These are phyloP conservation scores for Coffea eugenioides DNA, from an alignment of 257 asterid species.

Conservation along the genomic window DNA sequence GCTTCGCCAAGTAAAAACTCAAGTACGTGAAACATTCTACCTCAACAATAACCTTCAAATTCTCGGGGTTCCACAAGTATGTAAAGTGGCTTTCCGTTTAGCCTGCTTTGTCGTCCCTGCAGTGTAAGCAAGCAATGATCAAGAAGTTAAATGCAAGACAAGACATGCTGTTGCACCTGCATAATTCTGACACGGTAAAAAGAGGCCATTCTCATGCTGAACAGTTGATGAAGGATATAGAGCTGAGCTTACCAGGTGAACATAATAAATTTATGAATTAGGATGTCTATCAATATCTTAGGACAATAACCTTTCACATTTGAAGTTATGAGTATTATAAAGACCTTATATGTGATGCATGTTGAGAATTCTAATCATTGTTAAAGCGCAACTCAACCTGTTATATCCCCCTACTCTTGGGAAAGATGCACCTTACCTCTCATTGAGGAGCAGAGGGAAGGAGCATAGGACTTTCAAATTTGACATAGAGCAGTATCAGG, in stretches of 20 bases:
- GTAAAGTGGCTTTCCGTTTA: constrained; percentile 72
- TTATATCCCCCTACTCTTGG: background rate
- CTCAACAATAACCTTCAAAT: constrained; percentile 28
- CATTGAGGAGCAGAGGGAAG: background rate
- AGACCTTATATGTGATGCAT: background rate
- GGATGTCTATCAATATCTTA: background rate
- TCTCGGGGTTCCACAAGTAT: constrained; percentile 76
- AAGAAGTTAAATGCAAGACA: background rate
- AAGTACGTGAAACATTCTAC: background rate
- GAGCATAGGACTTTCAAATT: background rate
- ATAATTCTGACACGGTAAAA: background rate
- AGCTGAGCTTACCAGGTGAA: background rate
- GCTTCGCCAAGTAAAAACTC: too few species aligned
- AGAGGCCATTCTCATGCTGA: background rate
- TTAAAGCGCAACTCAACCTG: background rate
- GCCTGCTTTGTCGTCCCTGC: constrained; percentile 56
- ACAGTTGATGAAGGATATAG: background rate
- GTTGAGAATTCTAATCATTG: background rate
- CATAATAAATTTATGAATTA: background rate
- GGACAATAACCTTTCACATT: background rate
- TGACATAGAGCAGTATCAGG: background rate
- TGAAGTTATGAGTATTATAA: background rate
- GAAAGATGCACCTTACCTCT: background rate
- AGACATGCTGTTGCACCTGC: background rate
- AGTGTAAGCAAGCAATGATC: background rate